Percentiles rank a stretch among this genome's conserved stretches.
These are phyloP conservation scores for Paratinospora sagittata DNA, from an alignment of 164 flowering plant genomes.

Conservation along the genomic window DNA sequence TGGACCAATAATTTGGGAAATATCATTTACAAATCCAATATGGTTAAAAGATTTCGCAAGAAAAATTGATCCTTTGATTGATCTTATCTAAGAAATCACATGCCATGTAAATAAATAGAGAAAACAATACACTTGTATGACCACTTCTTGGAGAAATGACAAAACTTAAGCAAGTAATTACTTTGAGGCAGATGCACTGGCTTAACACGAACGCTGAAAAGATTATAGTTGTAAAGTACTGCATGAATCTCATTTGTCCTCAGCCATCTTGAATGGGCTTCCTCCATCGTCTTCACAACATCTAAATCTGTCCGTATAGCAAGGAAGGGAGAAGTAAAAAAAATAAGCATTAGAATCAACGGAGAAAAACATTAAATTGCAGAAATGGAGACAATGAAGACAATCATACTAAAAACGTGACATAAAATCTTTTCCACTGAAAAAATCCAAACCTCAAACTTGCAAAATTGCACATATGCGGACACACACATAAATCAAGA, in stretches of 20 bases:
- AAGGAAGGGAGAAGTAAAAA: neutral
- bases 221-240: slow-evolving; percentile 51
- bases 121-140: neutral
- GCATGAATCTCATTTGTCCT: slow-evolving; percentile 91
- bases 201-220: slow-evolving; percentile 62
- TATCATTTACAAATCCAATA: no score
- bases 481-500: neutral
- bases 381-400: neutral
- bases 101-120: neutral
- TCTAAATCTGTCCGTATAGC: slow-evolving; percentile 95
- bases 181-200: slow-evolving; percentile 73
- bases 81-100: no score
- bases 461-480: neutral
- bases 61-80: no score
- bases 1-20: no score
- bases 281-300: slow-evolving; percentile 45
- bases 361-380: neutral
- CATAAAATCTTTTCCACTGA: neutral
- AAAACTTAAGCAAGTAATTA: slow-evolving; percentile 24
- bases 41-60: no score
- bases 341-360: slow-evolving; percentile 5
- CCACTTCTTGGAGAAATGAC: neutral
- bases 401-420: neutral
- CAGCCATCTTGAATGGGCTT: slow-evolving; percentile 77
- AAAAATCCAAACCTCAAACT: neutral